Conservation (phyloP, 768 basidiomycete genomes). For the Russula emetica region DNA sequence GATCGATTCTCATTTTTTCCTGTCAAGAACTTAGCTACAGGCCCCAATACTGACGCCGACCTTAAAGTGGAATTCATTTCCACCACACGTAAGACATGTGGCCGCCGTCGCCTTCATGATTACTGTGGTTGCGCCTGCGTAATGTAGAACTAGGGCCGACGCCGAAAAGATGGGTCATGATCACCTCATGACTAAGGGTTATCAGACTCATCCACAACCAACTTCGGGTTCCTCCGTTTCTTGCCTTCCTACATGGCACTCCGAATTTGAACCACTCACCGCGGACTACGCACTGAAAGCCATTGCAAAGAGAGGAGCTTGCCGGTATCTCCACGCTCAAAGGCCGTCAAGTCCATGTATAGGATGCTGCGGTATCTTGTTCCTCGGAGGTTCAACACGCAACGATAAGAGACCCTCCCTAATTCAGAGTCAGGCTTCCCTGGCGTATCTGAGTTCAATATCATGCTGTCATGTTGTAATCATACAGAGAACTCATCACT, state of each 20-base stretch:
- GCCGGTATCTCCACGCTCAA: too few relatives aligned
- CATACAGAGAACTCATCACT: background rate
- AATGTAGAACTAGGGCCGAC: background rate
- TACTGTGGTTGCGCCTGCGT: background rate
- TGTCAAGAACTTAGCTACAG: background rate
- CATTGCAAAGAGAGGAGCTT: background rate
- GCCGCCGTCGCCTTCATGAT: background rate
- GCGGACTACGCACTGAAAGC: background rate
- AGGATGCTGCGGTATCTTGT: background rate
- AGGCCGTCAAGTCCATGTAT: background rate
- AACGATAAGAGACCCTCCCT: slow-evolving; percentile 6
- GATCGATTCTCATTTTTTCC: background rate
- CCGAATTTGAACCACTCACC: background rate
- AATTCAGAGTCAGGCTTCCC: background rate
- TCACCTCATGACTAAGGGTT: background rate
- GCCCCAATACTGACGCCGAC: background rate
- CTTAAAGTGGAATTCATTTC: background rate
- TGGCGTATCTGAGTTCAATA: slow-evolving; percentile 5
- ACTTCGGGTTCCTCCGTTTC: background rate
- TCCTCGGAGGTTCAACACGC: background rate
- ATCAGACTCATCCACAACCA: background rate
- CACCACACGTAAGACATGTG: background rate
- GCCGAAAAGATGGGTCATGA: background rate
- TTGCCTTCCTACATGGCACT: background rate
- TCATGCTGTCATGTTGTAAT: slow-evolving; percentile 6